Evolutionary conservation across 352 stramenopile genomes (phyloP), one percentile per base, ranked within the genome.

Genomic region (Phytophthora podocarpi): DNA sequence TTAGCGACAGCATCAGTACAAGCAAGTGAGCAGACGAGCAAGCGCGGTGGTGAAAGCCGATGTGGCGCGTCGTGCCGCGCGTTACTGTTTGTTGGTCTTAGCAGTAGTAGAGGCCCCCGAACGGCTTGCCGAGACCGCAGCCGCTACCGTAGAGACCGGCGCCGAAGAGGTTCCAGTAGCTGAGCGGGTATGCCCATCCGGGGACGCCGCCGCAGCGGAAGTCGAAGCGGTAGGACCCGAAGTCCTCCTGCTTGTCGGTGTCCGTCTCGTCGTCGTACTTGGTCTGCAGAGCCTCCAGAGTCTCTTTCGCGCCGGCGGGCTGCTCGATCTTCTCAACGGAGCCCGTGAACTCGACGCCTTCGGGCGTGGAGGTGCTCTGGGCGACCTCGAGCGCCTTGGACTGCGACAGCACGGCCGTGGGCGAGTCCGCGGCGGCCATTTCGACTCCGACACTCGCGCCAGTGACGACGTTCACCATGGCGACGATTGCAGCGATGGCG

Each of bases 271-370:
- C 34, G 32, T 58, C 49, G 15, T 56, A 9, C 20, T 32, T 42
- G 27, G 36, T 24, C 5, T n/a, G n/a, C 30, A 54, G 30, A 5
- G 46, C 49, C n/a, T 58, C 37, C 24, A 58, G 18, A 5, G 26
- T 39, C 26, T 58, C 36, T 7, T 48, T 48, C 23, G 49, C 26
- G 27, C 16, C 41, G 52, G 52, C 30, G 21, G 37, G 40, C 5
- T 61, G 40, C 21, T 47, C 52, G 52, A 60, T 60, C 30, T 46
- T 52, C 34, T 50, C 36, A 21, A 52, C 30, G 52, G 31, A 36
- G 4, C 52, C 52, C 52, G 52, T 60, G 40, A 60, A 47, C 40
- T 41, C 24, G 39, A 60, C 52, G n/a, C 41, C 52, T 18, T 52
- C n/a, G 5, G 52, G 52, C 16, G 36, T 13, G 34, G 52, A 28